phyloP scores from a whole-genome alignment of 805 yeast genomes.

The Monosporozyma solicola region DNA sequence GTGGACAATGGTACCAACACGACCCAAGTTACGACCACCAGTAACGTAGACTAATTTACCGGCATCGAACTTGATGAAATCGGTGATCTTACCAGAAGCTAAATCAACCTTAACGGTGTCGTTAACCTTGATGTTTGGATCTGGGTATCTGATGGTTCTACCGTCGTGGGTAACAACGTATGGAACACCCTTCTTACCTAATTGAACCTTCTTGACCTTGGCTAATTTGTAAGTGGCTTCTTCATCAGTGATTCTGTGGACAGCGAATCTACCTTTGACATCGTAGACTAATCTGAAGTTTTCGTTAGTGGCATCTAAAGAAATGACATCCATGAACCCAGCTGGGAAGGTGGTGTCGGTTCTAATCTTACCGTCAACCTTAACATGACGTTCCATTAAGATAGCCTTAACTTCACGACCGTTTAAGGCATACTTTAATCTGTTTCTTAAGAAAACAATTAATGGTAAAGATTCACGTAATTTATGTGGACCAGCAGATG shows the following conservation, averaged over 20 bases:
- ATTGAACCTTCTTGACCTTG: conserved; percentile 95
- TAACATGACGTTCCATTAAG: conserved; percentile 95
- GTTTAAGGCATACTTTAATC: conserved; percentile 97
- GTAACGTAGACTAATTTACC: conserved; percentile 89
- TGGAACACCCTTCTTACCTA: conserved; percentile 98
- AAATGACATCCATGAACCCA: conserved; percentile 98
- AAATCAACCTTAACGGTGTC: conserved; percentile 97
- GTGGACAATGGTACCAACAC: conserved; percentile 93
- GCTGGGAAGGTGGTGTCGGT: conserved; percentile 98
- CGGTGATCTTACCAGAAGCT: conserved; percentile 89
- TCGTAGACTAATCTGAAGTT: conserved; percentile 98
- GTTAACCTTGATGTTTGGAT: conserved; percentile 92
- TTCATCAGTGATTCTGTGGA: conserved; percentile 98
- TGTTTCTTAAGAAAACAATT: conserved; percentile 94
- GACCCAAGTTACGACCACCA: conserved; percentile 98
- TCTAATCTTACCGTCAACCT: conserved; percentile 99
- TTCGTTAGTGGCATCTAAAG: conserved; percentile 97
- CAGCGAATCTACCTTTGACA: conserved; percentile 97
- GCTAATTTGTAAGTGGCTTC: conserved; percentile 98
- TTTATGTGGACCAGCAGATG: conserved; percentile 99
- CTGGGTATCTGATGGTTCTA: conserved; percentile 99
- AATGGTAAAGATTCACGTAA: conserved; percentile 96
- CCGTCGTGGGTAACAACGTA: conserved; percentile 99
- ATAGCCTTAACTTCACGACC: conserved; percentile 98
- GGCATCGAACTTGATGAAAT: conserved; percentile 84